Evolutionary conservation across 2,329 filamentous ascomycete genomes (phyloP), one percentile per base, ranked within the genome.

Genomic region (Fusarium concolor): DNA sequence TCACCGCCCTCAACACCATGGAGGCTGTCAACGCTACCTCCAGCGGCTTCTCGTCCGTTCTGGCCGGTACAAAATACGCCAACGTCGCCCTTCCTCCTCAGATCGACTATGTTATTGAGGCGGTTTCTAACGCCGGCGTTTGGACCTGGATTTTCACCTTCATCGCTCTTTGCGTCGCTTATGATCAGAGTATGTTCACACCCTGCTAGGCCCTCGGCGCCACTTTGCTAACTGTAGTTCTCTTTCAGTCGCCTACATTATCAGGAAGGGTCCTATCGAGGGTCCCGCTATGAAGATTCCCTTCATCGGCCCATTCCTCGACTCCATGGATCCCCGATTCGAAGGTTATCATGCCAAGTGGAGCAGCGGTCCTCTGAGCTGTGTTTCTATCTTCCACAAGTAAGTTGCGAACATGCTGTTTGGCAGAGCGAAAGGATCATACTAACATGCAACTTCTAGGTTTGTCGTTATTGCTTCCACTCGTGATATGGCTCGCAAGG

Each of bases 331-430:
- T 79, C 96, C 96, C 59, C 93, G 95, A 76, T 98, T 97, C 78
- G 89, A 91, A 64, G 88, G 94, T 76, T 99, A 99, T 83, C 87
- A 94, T 79, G 90, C 86, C 64, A 97, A 98, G 85, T 99, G 96
- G 96, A 80, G 86, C 74, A 97, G 93, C 76, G 96, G 92, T 45
- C 90, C 92, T 46, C 85, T 99, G 73, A 97, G 94, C 85, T 99
- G 96, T 77, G 96, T 99, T 65, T 97, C 94, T 4, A 94, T 99
- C 75, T 99, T 99, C 84, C 96, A 99, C 89, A 99, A 98, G 93
- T 97, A 87, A 73, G 89, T 33, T 17, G 12, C 26, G 20, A 28
- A 20, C 14, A 28, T 17, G 14, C n/a, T 18, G n/a, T 29, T 42
- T 8, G 10, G 15, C 22, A 28, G 8, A 18, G n/a, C 10, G 5